These are phyloP conservation scores for Penicillium sp. DNA, from an alignment of 2,329 filamentous ascomycete genomes.

Conservation along the genomic window DNA sequence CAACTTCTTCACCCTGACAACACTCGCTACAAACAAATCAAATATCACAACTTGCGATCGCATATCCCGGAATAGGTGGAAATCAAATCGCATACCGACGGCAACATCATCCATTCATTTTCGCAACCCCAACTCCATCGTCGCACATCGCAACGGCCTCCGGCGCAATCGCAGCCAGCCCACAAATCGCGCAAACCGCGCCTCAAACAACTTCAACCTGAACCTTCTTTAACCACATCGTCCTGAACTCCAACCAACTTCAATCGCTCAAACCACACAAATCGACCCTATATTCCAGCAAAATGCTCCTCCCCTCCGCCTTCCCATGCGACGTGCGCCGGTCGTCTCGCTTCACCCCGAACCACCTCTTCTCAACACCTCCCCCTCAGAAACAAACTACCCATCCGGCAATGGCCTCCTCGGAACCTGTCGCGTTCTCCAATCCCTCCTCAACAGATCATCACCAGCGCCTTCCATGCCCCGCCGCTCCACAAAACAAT, in stretches of 20 bases:
- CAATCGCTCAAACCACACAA: slow-evolving; percentile 6
- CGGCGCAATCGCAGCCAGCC: slow-evolving; percentile 32
- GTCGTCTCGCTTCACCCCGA: slow-evolving; percentile 36
- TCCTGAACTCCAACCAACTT: not conserved
- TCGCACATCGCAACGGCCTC: slow-evolving; percentile 26
- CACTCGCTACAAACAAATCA: slow-evolving; percentile 47
- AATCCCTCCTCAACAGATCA: slow-evolving; percentile 42
- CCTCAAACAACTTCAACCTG: slow-evolving; percentile 11
- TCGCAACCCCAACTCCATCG: slow-evolving; percentile 13
- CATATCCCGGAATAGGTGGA: slow-evolving; percentile 24
- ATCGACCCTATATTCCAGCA: slow-evolving; percentile 13
- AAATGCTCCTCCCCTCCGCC: slow-evolving; percentile 47
- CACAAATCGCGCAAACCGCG: slow-evolving; percentile 25
- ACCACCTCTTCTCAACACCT: slow-evolving; percentile 39
- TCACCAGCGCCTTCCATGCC: slow-evolving; percentile 40
- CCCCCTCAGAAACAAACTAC: slow-evolving; percentile 38
- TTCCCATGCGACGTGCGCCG: slow-evolving; percentile 44
- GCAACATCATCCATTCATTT: slow-evolving; percentile 18
- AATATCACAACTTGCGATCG: slow-evolving; percentile 54
- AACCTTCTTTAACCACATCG: not conserved
- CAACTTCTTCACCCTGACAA: slow-evolving; percentile 18
- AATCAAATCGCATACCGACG: slow-evolving; percentile 24
- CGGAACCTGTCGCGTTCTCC: slow-evolving; percentile 43
- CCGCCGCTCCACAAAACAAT: slow-evolving; percentile 32
- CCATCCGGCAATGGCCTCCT: slow-evolving; percentile 38